Percentiles rank a stretch among this genome's conserved stretches.
Evolutionary conservation across 108 stramenopile species (phyloP).

Genomic region (Mediolabrus comicus): DNA sequence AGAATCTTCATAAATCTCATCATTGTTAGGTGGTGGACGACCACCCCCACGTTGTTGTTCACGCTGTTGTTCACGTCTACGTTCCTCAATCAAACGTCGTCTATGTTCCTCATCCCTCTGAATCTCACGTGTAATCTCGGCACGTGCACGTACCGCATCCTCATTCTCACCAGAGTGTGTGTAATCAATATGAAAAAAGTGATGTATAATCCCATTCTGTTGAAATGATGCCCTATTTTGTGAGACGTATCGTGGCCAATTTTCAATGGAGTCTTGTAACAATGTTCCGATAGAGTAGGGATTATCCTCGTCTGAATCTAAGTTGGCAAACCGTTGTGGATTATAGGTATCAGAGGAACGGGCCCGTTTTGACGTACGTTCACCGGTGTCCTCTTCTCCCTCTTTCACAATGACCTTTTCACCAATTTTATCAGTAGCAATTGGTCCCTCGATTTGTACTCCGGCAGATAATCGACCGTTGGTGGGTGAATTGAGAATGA

Average conservation of each 20-base stretch:
- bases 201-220: slow-evolving; percentile 4
- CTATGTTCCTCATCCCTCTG: neutral
- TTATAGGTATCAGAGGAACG: neutral
- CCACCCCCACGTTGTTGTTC: neutral
- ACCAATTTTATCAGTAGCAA: neutral
- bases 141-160: slow-evolving; percentile 13
- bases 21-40: too few species aligned
- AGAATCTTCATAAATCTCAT: slow-evolving; percentile 2
- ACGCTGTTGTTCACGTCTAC: neutral
- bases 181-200: slow-evolving; percentile 10
- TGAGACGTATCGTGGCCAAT: neutral
- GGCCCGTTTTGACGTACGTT: neutral
- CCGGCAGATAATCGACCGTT: neutral
- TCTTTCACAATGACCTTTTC: neutral
- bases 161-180: slow-evolving; percentile 23
- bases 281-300: neutral
- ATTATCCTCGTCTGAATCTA: neutral
- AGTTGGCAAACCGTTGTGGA: neutral
- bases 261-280: neutral
- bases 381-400: neutral
- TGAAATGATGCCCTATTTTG: neutral
- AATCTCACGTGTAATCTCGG: slow-evolving; percentile 10
- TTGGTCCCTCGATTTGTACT: slow-evolving; percentile 19
- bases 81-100: neutral
- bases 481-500: slow-evolving; percentile 5